Evolutionary conservation across 176 grass and related monocot genomes (phyloP), one percentile per base, ranked within the genome.

Genomic region (Carex kokanica): DNA sequence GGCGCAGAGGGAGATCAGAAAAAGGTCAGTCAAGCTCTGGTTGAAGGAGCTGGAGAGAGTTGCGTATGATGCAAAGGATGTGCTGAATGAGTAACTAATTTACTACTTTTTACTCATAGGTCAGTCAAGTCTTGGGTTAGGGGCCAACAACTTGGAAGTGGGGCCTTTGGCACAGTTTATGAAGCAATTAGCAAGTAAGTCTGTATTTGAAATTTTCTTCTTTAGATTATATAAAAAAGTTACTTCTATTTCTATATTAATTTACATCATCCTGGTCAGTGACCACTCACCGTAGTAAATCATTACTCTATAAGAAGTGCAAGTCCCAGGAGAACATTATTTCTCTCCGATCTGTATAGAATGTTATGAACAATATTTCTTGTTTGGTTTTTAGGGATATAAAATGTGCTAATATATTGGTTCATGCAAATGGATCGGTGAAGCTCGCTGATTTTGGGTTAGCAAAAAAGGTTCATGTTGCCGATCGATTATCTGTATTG

Each of bases 121-220:
- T 34, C 32, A 34, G 3, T 34, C 32, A 92, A 86, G 86, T 87
- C 89, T 49, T 99, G 96, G 96, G 86, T 81, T 84, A 88, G 84
- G 34, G 96, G 96, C 34, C 84, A 55, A 40, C 93, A 88, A 62
- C 85, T 99, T 52, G 96, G 96, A 55, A 91, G 88, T 13, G 96
- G 96, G 60, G 95, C 96, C 8, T 99, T 90, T 12, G 93, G 96
- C 27, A 86, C 63, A 15, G 96, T 99, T 78, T 95, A 92, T 15
- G 93, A 99, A 78, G 96, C 87, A 52, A 95, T 95, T 74, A 99
- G 93, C 73, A 93, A 99, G 96, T 99, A 95, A 99, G 96, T 95
- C 20, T 75, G 71, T 27, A 15, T 27, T 29, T 75, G n/a, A 21
- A 75, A 53, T 29, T 29, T 53, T 8, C 47, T 75, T 53, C 21